Percentiles rank a stretch among this genome's conserved stretches.
phyloP scores from a whole-genome alignment of 768 basidiomycete genomes.

The Mycena pura region DNA sequence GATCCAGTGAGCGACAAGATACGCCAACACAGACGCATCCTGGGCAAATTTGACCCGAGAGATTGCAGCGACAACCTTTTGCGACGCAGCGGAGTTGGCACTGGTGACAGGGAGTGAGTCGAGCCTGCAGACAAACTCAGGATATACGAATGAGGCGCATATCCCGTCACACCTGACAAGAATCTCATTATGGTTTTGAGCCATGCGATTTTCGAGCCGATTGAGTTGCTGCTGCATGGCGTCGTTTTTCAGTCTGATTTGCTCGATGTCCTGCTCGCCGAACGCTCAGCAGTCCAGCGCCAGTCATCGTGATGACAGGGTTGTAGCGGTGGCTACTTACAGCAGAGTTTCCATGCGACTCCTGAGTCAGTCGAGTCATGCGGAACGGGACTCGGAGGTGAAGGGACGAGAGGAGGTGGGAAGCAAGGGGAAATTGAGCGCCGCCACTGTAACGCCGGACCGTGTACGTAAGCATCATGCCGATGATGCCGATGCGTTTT shows the following conservation, averaged over 20 bases:
- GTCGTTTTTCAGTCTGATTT: neutral
- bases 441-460: too few relatives aligned
- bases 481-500: too few relatives aligned
- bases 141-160: neutral
- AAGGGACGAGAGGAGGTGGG: too few relatives aligned
- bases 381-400: too few relatives aligned
- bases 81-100: neutral
- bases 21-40: slow-evolving; percentile 6
- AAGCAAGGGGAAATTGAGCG: too few relatives aligned
- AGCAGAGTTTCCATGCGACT: slow-evolving; percentile 1
- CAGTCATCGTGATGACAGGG: neutral
- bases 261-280: neutral
- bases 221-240: slow-evolving; percentile 6
- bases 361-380: slow-evolving; percentile 12
- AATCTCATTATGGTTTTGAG: neutral
- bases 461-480: too few relatives aligned
- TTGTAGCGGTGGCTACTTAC: neutral
- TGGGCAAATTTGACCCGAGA: slow-evolving; percentile 11
- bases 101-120: neutral
- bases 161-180: slow-evolving; percentile 2
- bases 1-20: slow-evolving; percentile 3
- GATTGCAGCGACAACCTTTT: neutral
- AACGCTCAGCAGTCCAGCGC: neutral
- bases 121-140: slow-evolving; percentile 1
- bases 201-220: neutral